Percentiles rank a stretch among this genome's conserved stretches.
Conservation (phyloP, 2,329 filamentous ascomycete genomes). For the Tolypocladium amazonense region DNA sequence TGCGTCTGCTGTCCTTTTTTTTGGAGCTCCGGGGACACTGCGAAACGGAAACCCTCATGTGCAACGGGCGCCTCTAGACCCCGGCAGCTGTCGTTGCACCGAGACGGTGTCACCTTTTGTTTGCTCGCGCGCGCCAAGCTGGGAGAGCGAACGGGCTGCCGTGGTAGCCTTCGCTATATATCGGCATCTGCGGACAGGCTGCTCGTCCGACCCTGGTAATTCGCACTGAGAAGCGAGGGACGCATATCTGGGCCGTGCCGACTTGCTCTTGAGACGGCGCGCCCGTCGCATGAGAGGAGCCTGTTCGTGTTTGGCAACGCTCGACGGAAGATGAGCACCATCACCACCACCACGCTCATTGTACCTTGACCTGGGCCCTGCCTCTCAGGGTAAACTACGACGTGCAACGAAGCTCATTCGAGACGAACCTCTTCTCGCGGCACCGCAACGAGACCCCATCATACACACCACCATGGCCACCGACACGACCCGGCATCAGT, state of each 20-base stretch:
- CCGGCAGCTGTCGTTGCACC: neutral
- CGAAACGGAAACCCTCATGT: neutral
- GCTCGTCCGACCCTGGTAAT: neutral
- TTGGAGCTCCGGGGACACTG: too few relatives aligned
- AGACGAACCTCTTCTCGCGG: neutral
- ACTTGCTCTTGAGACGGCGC: neutral
- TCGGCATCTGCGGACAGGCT: neutral
- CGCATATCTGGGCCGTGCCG: neutral
- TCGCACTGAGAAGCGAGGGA: neutral
- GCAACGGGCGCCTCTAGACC: neutral
- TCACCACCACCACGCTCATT: too few relatives aligned
- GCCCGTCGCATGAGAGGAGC: neutral
- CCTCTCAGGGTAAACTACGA: neutral
- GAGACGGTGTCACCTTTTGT: neutral
- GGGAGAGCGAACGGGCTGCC: neutral
- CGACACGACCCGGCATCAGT: constrained; percentile 5
- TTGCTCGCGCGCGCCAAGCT: neutral
- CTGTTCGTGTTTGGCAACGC: neutral
- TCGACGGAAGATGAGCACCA: neutral
- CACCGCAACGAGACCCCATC: neutral
- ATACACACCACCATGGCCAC: neutral
- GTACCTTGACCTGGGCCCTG: neutral
- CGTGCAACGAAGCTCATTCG: neutral
- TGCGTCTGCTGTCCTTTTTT: neutral
- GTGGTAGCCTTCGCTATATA: neutral